These are phyloP conservation scores for Aspergillus carlsbadensis DNA, from an alignment of 495 filamentous ascomycete genomes.

Conservation along the genomic window DNA sequence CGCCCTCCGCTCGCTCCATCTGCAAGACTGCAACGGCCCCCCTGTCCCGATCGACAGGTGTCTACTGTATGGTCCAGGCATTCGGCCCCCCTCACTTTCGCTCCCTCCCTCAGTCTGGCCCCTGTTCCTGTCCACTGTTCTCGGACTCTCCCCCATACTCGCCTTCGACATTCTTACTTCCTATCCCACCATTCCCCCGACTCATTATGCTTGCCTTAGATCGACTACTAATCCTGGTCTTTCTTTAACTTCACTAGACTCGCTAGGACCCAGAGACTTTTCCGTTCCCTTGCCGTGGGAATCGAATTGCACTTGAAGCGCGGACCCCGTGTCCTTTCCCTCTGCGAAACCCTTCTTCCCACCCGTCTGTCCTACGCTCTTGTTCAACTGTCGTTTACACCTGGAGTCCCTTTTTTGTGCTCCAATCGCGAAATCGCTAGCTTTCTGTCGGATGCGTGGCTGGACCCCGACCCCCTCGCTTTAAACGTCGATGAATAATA, in stretches of 20 bases:
- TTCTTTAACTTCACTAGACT: slow-evolving; percentile 13
- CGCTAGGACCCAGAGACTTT: slow-evolving; percentile 1
- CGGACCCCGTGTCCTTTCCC: slow-evolving; percentile 18
- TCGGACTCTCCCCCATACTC: not conserved
- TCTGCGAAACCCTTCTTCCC: slow-evolving; percentile 2
- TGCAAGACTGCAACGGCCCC: not conserved
- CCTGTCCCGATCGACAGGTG: slow-evolving; percentile 15
- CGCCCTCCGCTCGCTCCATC: not conserved
- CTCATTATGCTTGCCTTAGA: slow-evolving; percentile 10
- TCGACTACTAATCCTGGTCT: slow-evolving; percentile 12
- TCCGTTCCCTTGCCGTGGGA: slow-evolving; percentile 6
- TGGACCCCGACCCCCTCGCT: slow-evolving; percentile 12
- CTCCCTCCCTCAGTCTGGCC: slow-evolving; percentile 11
- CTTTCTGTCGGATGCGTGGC: slow-evolving; percentile 18
- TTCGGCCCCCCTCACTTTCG: slow-evolving; percentile 17
- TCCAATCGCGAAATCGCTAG: slow-evolving; percentile 7
- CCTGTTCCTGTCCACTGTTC: slow-evolving; percentile 1
- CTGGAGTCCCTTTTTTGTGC: slow-evolving; percentile 2
- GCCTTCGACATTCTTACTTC: not conserved
- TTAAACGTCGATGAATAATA: slow-evolving; percentile 13
- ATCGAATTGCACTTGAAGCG: slow-evolving; percentile 12
- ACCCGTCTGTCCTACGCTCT: slow-evolving; percentile 4
- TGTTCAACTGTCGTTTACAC: not conserved
- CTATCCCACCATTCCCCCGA: not conserved
- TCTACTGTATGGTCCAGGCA: slow-evolving; percentile 14